Conservation (phyloP, 129 eudicot species). For the Chrysanthemum lavandulifolium region DNA sequence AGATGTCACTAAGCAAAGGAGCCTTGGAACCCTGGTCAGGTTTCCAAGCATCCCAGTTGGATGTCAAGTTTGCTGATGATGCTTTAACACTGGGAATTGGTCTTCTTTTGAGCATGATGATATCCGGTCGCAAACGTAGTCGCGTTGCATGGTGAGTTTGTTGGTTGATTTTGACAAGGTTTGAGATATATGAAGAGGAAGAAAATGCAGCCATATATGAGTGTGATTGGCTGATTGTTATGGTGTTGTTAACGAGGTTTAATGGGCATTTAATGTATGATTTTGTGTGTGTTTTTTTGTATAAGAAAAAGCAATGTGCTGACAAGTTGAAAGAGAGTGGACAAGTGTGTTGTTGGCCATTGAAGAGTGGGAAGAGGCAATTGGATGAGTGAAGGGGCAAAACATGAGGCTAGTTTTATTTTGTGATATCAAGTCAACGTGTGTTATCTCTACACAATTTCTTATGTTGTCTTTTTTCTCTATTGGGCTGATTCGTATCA, state of each 20-base stretch:
- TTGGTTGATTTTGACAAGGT: conserved; percentile 23
- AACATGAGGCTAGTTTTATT: conserved; percentile 8
- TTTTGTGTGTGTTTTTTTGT: neutral
- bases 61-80: conserved; percentile 36
- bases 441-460: conserved; percentile 12
- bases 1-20: conserved; percentile 75
- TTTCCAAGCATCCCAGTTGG: conserved; percentile 62
- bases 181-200: conserved; percentile 26
- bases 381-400: conserved; percentile 26
- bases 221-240: neutral
- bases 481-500: conserved; percentile 16
- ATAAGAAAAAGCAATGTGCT: conserved; percentile 3
- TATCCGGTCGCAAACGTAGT: conserved; percentile 1
- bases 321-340: conserved; percentile 20
- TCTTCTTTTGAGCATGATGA: conserved; percentile 8
- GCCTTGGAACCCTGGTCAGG: conserved; percentile 64
- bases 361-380: conserved; percentile 36
- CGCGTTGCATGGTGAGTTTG: conserved; percentile 27
- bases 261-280: conserved; percentile 6
- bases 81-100: conserved; percentile 1
- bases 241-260: conserved; percentile 1
- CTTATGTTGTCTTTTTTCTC: conserved; percentile 28
- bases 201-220: conserved; percentile 24
- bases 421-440: conserved; percentile 24
- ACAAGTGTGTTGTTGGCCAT: conserved; percentile 37